Percentiles rank a stretch among this genome's conserved stretches.
phyloP scores from a whole-genome alignment of 805 yeast species.

The Candida saitoana region DNA sequence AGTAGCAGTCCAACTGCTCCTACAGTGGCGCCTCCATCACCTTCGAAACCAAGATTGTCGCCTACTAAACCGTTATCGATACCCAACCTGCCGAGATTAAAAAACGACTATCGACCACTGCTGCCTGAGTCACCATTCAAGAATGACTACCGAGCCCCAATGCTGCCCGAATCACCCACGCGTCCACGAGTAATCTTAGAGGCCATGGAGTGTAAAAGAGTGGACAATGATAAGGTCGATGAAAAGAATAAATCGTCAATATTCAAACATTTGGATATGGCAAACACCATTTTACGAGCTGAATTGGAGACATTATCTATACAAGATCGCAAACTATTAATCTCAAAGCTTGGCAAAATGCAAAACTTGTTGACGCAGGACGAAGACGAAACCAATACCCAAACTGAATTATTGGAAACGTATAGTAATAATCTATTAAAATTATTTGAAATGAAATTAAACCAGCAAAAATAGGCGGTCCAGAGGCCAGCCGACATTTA shows the following conservation, averaged over 20 bases:
- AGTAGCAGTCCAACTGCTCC: conserved; percentile 9
- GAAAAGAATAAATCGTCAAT: neutral
- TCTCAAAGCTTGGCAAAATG: neutral
- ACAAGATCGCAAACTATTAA: neutral
- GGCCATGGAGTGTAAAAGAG: neutral
- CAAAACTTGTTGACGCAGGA: conserved; percentile 1
- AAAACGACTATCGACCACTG: neutral
- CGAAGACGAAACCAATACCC: conserved; percentile 2
- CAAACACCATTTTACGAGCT: neutral
- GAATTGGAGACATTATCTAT: conserved; percentile 1
- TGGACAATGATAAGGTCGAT: neutral
- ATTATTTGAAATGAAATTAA: conserved; percentile 24
- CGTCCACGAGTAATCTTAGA: conserved; percentile 2
- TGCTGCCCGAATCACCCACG: conserved; percentile 1
- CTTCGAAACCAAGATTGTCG: conserved; percentile 1
- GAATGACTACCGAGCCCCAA: neutral
- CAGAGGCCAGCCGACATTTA: too few relatives aligned
- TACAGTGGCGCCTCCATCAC: neutral
- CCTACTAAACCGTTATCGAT: conserved; percentile 8
- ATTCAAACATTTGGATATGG: conserved; percentile 1
- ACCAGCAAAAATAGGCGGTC: too few relatives aligned
- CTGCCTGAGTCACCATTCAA: neutral
- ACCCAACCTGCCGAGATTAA: conserved; percentile 3
- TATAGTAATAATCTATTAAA: conserved; percentile 36
- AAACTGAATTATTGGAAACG: conserved; percentile 26